Conservation (phyloP, 2,329 filamentous ascomycete genomes). For the Endocalyx cinctus region DNA sequence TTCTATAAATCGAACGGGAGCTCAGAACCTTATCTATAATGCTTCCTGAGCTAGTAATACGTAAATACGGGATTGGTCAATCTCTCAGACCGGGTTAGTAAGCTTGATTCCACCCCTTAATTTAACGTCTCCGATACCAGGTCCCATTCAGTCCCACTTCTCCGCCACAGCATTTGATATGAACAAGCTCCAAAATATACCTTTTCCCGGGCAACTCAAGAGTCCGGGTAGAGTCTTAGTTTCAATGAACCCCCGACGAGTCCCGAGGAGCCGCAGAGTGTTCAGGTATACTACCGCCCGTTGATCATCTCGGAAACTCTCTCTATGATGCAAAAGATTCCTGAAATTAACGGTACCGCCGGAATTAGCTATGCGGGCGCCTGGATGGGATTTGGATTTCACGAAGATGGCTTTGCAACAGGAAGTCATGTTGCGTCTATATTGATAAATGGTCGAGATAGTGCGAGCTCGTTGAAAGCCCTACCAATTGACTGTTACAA, state of each 20-base stretch:
- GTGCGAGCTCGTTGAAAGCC: background rate
- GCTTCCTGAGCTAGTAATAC: no score
- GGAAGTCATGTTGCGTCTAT: background rate
- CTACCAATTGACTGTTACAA: no score
- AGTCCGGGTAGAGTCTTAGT: conserved; percentile 1
- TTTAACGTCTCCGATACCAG: no score
- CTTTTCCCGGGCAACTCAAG: background rate
- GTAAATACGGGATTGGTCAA: no score
- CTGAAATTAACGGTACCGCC: background rate
- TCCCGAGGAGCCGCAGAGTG: background rate
- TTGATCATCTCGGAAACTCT: background rate
- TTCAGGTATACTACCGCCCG: conserved; percentile 1
- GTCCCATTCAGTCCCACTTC: no score
- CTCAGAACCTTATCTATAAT: no score
- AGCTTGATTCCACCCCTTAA: no score
- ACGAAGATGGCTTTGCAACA: background rate
- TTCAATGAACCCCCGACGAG: background rate
- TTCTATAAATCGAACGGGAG: no score
- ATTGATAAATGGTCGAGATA: background rate
- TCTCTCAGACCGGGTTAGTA: no score
- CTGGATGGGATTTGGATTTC: conserved; percentile 2
- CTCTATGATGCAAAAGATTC: background rate
- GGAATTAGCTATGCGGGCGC: background rate
- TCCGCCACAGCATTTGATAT: conserved; percentile 1
- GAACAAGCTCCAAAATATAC: background rate